Conservation (phyloP, 116 monocot genomes). For the Papilionanthe hybrid region DNA sequence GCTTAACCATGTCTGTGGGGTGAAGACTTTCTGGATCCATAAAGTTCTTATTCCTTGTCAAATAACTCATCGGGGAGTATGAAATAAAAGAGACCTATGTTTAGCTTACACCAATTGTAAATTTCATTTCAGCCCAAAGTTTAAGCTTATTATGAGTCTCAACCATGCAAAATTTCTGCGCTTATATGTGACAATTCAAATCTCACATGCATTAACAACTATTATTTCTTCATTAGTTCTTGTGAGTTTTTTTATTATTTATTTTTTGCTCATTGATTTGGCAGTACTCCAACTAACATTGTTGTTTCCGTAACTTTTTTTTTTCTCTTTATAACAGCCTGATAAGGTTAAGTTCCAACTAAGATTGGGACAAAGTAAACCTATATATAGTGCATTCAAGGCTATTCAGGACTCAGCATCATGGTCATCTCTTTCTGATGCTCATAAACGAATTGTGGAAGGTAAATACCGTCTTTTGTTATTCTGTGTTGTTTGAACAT, state of each 20-base stretch:
- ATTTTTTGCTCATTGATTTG: conserved; percentile 8
- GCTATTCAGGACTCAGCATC: conserved; percentile 63
- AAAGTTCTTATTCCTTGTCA: background rate
- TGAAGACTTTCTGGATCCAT: background rate
- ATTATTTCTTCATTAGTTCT: background rate
- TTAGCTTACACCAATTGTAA: background rate
- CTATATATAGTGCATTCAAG: conserved; percentile 88
- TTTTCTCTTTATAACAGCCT: conserved; percentile 54
- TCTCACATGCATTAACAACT: background rate
- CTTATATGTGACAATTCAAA: background rate
- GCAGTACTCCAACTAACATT: background rate
- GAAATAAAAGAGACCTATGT: background rate
- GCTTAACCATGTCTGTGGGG: background rate
- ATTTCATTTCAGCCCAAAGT: background rate
- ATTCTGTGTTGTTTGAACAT: background rate
- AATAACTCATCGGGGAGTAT: background rate
- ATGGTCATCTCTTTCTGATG: conserved; percentile 56
- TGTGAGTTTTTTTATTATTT: conserved; percentile 1
- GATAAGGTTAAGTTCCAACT: conserved; percentile 95
- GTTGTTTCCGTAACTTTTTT: background rate
- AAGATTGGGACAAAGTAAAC: conserved; percentile 91
- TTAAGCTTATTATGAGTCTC: background rate
- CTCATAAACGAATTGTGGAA: conserved; percentile 81
- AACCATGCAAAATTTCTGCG: background rate
- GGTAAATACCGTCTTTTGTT: conserved; percentile 28